A percentile compares a stretch with the other conserved stretches of the same genome.
These are phyloP conservation scores for Sugiyamaella marilandica DNA, from an alignment of 805 yeast genomes.

Conservation along the genomic window DNA sequence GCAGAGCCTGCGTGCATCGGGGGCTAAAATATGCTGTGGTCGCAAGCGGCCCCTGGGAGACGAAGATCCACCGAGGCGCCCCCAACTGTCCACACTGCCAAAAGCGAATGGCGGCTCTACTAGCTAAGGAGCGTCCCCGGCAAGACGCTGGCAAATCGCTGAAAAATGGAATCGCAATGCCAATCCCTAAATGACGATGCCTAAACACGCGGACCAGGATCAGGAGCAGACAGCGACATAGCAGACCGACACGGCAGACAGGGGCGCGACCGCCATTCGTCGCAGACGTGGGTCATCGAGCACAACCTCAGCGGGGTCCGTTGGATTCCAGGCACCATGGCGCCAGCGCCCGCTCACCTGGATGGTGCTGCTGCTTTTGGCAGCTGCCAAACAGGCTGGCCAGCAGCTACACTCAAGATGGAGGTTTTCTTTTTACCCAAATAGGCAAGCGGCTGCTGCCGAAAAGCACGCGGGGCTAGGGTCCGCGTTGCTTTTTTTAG, in stretches of 20 bases:
- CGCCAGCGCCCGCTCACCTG: neutral
- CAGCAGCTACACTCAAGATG: neutral
- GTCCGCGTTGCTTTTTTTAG: slow-evolving; percentile 1
- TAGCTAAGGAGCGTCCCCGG: no score
- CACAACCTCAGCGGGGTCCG: no score
- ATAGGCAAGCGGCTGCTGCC: neutral
- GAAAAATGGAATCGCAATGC: no score
- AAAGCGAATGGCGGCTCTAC: no score
- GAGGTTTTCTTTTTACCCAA: slow-evolving; percentile 4
- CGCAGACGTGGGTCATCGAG: no score
- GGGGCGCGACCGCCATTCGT: no score
- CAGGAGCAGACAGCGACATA: no score
- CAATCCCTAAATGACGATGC: no score
- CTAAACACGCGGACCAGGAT: no score
- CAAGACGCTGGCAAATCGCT: no score
- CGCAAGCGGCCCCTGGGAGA: neutral
- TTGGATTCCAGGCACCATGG: neutral
- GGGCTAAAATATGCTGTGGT: neutral
- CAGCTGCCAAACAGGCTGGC: neutral
- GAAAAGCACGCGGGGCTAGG: slow-evolving; percentile 2
- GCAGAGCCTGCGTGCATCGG: neutral
- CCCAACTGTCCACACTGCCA: no score
- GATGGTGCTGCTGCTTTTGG: neutral
- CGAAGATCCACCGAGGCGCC: neutral
- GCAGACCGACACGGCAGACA: no score